Percentiles rank a stretch among this genome's conserved stretches.
These are phyloP conservation scores for Alnus rubra DNA, from an alignment of 306 rosid species.

Conservation along the genomic window DNA sequence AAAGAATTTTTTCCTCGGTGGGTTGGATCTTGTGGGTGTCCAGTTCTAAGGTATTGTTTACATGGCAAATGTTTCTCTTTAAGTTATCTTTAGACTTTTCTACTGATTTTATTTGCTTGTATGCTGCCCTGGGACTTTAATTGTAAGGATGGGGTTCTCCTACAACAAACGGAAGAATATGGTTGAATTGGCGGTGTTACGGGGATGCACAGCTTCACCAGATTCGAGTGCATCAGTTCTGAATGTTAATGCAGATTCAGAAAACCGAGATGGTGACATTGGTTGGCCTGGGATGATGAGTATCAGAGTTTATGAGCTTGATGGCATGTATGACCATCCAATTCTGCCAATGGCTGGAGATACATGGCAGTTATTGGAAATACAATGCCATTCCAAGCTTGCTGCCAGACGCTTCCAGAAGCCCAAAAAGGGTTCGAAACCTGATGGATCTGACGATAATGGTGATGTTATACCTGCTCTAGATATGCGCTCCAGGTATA, in stretches of 20 bases:
- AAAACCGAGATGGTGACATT: slow-evolving; percentile 73
- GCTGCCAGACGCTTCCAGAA: slow-evolving; percentile 93
- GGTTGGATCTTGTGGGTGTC: slow-evolving; percentile 94
- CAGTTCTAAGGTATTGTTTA: slow-evolving; percentile 68
- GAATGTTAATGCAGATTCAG: slow-evolving; percentile 60
- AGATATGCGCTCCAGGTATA: slow-evolving; percentile 79
- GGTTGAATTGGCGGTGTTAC: slow-evolving; percentile 92
- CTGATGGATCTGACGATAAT: slow-evolving; percentile 93
- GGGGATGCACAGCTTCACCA: slow-evolving; percentile 74
- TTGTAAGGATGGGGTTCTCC: slow-evolving; percentile 84
- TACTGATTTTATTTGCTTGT: slow-evolving; percentile 33
- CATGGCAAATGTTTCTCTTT: slow-evolving; percentile 24
- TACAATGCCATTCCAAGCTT: slow-evolving; percentile 90
- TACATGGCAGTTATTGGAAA: slow-evolving; percentile 84
- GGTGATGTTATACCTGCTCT: slow-evolving; percentile 67
- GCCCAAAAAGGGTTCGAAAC: slow-evolving; percentile 79
- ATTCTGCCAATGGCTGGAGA: slow-evolving; percentile 96
- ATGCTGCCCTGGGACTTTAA: slow-evolving; percentile 25
- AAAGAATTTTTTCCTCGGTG: slow-evolving; percentile 97
- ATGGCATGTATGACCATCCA: slow-evolving; percentile 97
- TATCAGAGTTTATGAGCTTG: slow-evolving; percentile 91
- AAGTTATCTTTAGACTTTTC: slow-evolving; percentile 21
- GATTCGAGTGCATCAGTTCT: slow-evolving; percentile 55
- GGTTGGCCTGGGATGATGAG: slow-evolving; percentile 99
- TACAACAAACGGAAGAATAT: slow-evolving; percentile 91